Conservation (phyloP, 2,329 filamentous ascomycete genomes). For the Stagonosporopsis vannaccii region DNA sequence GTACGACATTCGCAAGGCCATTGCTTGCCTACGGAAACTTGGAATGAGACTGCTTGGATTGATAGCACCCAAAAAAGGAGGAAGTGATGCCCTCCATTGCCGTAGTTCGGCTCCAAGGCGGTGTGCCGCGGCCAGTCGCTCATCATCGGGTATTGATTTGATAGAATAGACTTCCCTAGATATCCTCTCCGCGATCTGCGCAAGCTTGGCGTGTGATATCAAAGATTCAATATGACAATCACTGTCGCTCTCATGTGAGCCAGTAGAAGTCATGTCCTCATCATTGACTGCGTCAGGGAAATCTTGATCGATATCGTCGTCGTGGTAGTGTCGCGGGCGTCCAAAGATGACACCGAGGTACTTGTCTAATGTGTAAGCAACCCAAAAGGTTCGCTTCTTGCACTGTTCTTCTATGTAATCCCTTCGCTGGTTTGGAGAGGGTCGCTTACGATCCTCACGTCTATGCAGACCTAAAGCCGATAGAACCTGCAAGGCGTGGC, state of each 20-base stretch:
- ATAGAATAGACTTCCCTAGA: slow-evolving; percentile 45
- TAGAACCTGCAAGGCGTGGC: slow-evolving; percentile 61
- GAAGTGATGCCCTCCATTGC: slow-evolving; percentile 46
- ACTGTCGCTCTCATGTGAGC: slow-evolving; percentile 34
- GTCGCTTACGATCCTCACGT: slow-evolving; percentile 43
- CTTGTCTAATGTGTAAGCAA: slow-evolving; percentile 67
- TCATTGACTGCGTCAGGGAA: slow-evolving; percentile 65
- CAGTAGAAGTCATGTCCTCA: slow-evolving; percentile 61
- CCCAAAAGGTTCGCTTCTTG: slow-evolving; percentile 67
- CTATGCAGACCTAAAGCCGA: slow-evolving; percentile 54
- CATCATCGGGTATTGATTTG: slow-evolving; percentile 42
- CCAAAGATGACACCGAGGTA: slow-evolving; percentile 68
- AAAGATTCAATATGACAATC: slow-evolving; percentile 62
- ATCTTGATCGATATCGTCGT: slow-evolving; percentile 68
- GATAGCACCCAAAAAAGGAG: slow-evolving; percentile 54
- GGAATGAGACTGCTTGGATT: slow-evolving; percentile 57
- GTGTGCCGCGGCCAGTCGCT: slow-evolving; percentile 50
- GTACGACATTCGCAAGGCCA: slow-evolving; percentile 42
- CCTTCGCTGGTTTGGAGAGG: slow-evolving; percentile 16
- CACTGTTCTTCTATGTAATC: slow-evolving; percentile 61
- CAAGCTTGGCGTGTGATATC: slow-evolving; percentile 56
- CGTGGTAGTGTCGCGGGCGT: slow-evolving; percentile 64
- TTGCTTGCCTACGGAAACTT: slow-evolving; percentile 49
- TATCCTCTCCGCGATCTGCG: slow-evolving; percentile 42
- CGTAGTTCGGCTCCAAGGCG: slow-evolving; percentile 50